These are phyloP conservation scores for Ophiocytium majus DNA, from an alignment of 352 stramenopile species.

Conservation along the genomic window DNA sequence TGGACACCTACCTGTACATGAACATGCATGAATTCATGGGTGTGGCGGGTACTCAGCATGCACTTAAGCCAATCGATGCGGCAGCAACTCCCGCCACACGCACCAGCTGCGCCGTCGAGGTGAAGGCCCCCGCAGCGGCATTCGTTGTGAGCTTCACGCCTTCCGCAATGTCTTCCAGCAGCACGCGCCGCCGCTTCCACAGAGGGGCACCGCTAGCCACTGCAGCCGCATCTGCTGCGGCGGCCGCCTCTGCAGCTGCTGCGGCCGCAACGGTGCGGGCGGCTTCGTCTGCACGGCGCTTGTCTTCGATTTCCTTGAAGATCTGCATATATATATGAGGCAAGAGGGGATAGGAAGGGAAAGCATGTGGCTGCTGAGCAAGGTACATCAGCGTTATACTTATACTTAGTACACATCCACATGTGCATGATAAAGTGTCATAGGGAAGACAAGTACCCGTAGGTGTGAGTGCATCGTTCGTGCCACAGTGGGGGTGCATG, in stretches of 20 bases:
- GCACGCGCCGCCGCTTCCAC: slow-evolving; percentile 46
- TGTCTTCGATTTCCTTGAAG: slow-evolving; percentile 57
- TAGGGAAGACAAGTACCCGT: too few relatives aligned
- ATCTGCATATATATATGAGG: slow-evolving; percentile 19
- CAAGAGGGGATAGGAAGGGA: neutral
- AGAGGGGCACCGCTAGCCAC: slow-evolving; percentile 28
- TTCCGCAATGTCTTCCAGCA: slow-evolving; percentile 63
- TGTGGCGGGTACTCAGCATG: too few relatives aligned
- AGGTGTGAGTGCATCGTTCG: too few relatives aligned
- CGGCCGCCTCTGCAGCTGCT: slow-evolving; percentile 58
- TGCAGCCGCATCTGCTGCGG: slow-evolving; percentile 37
- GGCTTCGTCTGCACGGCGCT: slow-evolving; percentile 54
- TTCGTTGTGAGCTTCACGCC: slow-evolving; percentile 76
- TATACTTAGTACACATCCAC: too few relatives aligned
- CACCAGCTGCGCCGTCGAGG: slow-evolving; percentile 70
- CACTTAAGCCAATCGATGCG: too few relatives aligned
- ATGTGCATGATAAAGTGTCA: too few relatives aligned
- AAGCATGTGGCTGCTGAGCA: too few relatives aligned
- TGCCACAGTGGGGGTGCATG: too few relatives aligned
- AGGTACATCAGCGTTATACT: too few relatives aligned
- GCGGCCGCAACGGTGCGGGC: slow-evolving; percentile 9
- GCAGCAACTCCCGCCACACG: too few relatives aligned
- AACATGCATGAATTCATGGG: too few relatives aligned
- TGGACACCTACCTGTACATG: slow-evolving; percentile 40
- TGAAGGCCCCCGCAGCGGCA: slow-evolving; percentile 86